Evolutionary conservation across 768 basidiomycete species (phyloP).

Genomic region (Psilocybe cyanescens): DNA sequence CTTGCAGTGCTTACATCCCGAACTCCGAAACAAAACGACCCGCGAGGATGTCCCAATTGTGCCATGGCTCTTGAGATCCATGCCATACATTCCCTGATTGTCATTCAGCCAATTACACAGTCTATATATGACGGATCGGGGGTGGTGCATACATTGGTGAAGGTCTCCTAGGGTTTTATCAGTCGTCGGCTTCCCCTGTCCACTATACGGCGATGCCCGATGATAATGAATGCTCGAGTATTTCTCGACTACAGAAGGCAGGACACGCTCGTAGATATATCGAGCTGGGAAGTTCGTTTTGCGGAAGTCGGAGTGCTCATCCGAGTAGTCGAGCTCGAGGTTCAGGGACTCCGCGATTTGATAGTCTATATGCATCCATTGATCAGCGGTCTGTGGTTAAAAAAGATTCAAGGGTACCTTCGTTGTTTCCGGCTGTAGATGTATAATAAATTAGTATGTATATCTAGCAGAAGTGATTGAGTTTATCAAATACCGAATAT

Average conservation of each 20-base stretch:
- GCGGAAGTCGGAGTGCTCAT: slow-evolving; percentile 83
- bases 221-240: slow-evolving; percentile 79
- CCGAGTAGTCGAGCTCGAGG: slow-evolving; percentile 83
- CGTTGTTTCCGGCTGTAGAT: slow-evolving; percentile 75
- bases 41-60: slow-evolving; percentile 88
- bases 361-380: slow-evolving; percentile 62
- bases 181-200: slow-evolving; percentile 68
- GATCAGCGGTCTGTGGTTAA: not conserved
- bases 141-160: slow-evolving; percentile 73
- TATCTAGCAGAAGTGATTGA: not conserved
- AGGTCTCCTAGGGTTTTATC: slow-evolving; percentile 86
- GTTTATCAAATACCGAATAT: slow-evolving; percentile 67
- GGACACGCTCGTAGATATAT: slow-evolving; percentile 85
- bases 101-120: slow-evolving; percentile 5
- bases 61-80: slow-evolving; percentile 90
- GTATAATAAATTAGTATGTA: not conserved
- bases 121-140: not conserved
- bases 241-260: slow-evolving; percentile 74
- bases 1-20: slow-evolving; percentile 65
- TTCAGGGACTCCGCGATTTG: slow-evolving; percentile 81
- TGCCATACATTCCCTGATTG: slow-evolving; percentile 90
- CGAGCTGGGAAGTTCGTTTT: slow-evolving; percentile 88
- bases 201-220: slow-evolving; percentile 88
- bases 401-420: slow-evolving; percentile 44
- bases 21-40: slow-evolving; percentile 96